Percentiles rank a stretch among this genome's conserved stretches.
Evolutionary conservation across 2,329 filamentous ascomycete species (phyloP).

Genomic region (Zarea fungicola): DNA sequence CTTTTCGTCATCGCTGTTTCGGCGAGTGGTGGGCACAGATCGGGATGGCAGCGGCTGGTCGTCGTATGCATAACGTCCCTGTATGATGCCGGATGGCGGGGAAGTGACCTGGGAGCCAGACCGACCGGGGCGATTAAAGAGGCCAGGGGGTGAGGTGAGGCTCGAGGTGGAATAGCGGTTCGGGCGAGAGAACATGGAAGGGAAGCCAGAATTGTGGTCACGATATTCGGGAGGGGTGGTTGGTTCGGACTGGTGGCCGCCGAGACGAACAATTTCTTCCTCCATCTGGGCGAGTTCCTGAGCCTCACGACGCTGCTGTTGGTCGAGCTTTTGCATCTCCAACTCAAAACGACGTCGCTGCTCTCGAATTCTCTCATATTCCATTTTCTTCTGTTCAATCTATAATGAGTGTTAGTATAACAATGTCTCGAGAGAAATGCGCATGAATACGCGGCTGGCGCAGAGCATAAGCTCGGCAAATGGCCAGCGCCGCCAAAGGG

Average conservation of each 20-base stretch:
- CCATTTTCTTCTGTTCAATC: conserved; percentile 90
- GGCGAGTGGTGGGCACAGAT: conserved; percentile 79
- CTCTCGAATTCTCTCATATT: conserved; percentile 86
- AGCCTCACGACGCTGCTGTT: conserved; percentile 77
- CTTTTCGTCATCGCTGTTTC: conserved; percentile 88
- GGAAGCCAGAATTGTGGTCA: conserved; percentile 65
- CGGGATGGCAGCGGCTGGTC: conserved; percentile 59
- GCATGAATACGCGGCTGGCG: background rate
- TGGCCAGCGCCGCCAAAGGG: background rate
- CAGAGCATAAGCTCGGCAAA: background rate
- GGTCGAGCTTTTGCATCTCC: conserved; percentile 84
- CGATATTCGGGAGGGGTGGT: conserved; percentile 93
- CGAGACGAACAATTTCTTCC: conserved; percentile 61
- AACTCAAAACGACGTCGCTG: conserved; percentile 86
- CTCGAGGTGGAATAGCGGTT: conserved; percentile 88
- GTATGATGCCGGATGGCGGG: conserved; percentile 60
- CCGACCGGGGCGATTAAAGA: conserved; percentile 67
- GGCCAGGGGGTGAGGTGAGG: conserved; percentile 72
- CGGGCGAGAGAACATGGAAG: conserved; percentile 73
- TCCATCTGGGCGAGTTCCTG: conserved; percentile 81
- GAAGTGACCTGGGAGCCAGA: conserved; percentile 78
- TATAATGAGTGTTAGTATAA: conserved; percentile 41
- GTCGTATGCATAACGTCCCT: conserved; percentile 50
- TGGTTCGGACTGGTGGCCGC: conserved; percentile 84
- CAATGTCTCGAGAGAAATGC: background rate